phyloP scores from a whole-genome alignment of 2,329 filamentous ascomycete species.

The Fusarium decemcellulare region DNA sequence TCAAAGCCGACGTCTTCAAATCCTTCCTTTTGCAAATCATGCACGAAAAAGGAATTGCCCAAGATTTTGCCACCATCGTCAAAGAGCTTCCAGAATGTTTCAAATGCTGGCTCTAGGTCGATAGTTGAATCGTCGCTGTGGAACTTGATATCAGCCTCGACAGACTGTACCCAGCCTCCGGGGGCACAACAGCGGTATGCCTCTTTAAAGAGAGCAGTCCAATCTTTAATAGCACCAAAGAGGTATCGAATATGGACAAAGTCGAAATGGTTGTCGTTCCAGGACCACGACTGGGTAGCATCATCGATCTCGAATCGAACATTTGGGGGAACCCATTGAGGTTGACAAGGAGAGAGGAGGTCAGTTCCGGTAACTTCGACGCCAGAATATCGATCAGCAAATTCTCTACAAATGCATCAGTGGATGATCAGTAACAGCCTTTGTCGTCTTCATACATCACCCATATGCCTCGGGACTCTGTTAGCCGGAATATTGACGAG shows the following conservation, averaged over 20 bases:
- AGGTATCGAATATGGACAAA: conserved; percentile 13
- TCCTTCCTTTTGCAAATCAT: not conserved
- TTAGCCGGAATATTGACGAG: not conserved
- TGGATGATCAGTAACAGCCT: not conserved
- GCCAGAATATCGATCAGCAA: not conserved
- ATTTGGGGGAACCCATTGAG: conserved; percentile 7
- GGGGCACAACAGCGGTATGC: conserved; percentile 8
- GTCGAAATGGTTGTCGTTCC: not conserved
- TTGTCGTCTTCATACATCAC: not conserved
- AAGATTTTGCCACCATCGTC: not conserved
- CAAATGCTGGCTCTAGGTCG: not conserved
- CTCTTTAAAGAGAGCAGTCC: conserved; percentile 4
- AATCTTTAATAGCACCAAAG: conserved; percentile 7
- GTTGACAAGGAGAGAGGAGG: conserved; percentile 9
- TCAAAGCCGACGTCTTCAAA: conserved; percentile 6
- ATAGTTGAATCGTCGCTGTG: not conserved
- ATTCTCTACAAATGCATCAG: not conserved
- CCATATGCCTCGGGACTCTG: not conserved
- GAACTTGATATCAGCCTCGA: conserved; percentile 7
- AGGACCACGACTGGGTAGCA: conserved; percentile 4
- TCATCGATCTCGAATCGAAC: conserved; percentile 11
- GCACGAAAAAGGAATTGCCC: conserved; percentile 1
- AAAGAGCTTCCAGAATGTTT: not conserved
- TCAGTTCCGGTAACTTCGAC: conserved; percentile 8
- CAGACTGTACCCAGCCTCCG: conserved; percentile 6